Evolutionary conservation across 306 rosid species (phyloP).

Genomic region (Sesbania bispinosa): DNA sequence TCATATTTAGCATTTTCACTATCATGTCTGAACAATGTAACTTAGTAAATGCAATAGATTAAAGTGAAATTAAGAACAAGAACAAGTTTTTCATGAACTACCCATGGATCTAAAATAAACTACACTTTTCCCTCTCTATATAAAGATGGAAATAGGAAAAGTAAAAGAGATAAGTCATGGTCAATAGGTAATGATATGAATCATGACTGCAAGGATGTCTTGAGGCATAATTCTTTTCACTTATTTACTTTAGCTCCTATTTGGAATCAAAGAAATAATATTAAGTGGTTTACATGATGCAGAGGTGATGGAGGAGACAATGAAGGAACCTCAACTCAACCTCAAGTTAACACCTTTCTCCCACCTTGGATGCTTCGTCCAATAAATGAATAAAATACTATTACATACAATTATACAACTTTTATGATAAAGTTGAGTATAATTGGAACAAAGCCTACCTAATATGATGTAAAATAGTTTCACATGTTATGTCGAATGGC

Average conservation of each 20-base stretch:
- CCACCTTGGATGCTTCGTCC: constrained; percentile 76
- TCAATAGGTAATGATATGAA: background rate
- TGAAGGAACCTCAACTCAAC: background rate
- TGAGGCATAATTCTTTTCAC: background rate
- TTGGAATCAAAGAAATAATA: background rate
- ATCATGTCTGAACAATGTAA: background rate
- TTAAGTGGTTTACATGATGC: constrained; percentile 2
- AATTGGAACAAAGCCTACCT: no score
- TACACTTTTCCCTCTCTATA: background rate
- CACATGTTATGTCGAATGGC: no score
- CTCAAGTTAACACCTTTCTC: constrained; percentile 28
- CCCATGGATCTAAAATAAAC: background rate
- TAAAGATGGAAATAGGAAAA: background rate
- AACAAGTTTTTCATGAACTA: background rate
- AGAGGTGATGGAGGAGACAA: constrained; percentile 25
- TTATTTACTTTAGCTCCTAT: background rate
- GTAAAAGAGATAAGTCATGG: background rate
- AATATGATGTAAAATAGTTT: no score
- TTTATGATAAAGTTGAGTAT: background rate
- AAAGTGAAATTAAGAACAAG: background rate
- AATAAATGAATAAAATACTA: constrained; percentile 28
- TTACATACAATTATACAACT: background rate
- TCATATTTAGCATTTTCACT: background rate
- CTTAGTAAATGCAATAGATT: background rate
- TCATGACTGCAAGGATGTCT: background rate